These are phyloP conservation scores for Mycena albidolilacea DNA, from an alignment of 768 basidiomycete genomes.

Conservation along the genomic window DNA sequence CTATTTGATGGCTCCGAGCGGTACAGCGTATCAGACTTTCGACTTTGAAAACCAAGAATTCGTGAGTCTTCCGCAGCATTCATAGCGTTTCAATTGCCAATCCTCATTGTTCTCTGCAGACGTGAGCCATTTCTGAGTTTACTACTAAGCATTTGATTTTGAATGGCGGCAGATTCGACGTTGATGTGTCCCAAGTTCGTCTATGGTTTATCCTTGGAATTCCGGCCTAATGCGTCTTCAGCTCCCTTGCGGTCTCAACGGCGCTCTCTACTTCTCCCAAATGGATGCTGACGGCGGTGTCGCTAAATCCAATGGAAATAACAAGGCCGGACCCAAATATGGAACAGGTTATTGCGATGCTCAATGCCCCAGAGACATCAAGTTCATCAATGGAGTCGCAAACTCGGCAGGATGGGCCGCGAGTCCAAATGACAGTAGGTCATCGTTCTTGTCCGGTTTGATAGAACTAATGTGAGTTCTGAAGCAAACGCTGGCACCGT, in stretches of 20 bases:
- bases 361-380: conserved; percentile 75
- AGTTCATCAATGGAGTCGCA: conserved; percentile 69
- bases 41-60: conserved; percentile 71
- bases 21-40: conserved; percentile 65
- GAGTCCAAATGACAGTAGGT: conserved; percentile 30
- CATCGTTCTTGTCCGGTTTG: background rate
- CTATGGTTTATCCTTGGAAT: conserved; percentile 1
- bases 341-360: conserved; percentile 81
- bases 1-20: conserved; percentile 64
- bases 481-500: conserved; percentile 54
- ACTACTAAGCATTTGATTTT: background rate
- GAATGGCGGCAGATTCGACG: conserved; percentile 60
- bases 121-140: background rate
- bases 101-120: background rate
- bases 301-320: conserved; percentile 46
- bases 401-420: conserved; percentile 32
- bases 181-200: conserved; percentile 63
- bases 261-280: conserved; percentile 71
- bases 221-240: conserved; percentile 9
- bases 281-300: conserved; percentile 73
- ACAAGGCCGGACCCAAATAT: conserved; percentile 68
- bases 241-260: conserved; percentile 73
- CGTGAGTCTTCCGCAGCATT: conserved; percentile 32
- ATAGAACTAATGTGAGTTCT: conserved; percentile 5
- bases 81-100: background rate